A percentile compares a stretch with the other conserved stretches of the same genome.
phyloP scores from a whole-genome alignment of 2,329 filamentous ascomycete species.

The Aureobasidium zeae region DNA sequence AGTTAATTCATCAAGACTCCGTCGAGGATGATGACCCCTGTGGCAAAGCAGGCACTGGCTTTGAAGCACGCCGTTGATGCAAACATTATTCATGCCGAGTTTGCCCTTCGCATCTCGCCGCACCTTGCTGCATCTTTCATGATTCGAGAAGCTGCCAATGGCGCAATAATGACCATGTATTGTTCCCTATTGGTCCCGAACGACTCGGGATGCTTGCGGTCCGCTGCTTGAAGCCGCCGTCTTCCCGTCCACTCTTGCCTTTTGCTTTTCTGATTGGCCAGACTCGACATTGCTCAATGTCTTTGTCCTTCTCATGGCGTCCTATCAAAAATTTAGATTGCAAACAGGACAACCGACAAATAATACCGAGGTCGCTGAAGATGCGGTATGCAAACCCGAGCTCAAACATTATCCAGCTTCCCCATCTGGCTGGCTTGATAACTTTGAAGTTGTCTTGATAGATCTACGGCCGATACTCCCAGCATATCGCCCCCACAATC shows the following conservation, averaged over 20 bases:
- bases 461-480: constrained; percentile 12
- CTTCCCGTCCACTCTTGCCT: background rate
- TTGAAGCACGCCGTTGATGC: no score
- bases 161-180: background rate
- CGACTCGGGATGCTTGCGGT: no score
- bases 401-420: constrained; percentile 7
- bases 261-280: background rate
- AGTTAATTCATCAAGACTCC: no score
- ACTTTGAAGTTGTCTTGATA: no score
- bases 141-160: constrained; percentile 4
- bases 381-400: background rate
- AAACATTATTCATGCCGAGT: no score
- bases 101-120: no score
- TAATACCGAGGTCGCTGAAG: background rate
- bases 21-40: no score
- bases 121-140: constrained; percentile 3
- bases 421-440: constrained; percentile 1
- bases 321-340: background rate
- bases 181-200: no score
- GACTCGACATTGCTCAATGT: background rate
- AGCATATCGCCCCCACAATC: constrained; percentile 10
- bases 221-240: background rate
- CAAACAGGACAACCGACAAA: constrained; percentile 4
- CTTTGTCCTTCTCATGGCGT: no score
- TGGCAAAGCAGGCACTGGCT: no score